Evolutionary conservation across 495 filamentous ascomycete species (phyloP), one percentile per base, ranked within the genome.

Genomic region (Xylaria venustula): DNA sequence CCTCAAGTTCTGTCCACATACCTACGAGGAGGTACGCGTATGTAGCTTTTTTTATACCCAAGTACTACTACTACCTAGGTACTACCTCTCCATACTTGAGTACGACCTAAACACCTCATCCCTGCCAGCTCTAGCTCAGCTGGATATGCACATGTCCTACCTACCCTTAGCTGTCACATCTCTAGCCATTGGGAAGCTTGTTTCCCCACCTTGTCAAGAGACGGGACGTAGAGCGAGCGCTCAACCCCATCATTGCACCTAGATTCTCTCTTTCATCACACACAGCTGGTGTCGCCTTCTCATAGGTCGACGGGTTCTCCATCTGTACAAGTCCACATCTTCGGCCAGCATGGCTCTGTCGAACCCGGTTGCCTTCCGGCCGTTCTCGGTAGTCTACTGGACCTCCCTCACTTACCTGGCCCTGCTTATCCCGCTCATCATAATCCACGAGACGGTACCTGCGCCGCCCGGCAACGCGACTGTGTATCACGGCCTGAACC

Each of bases 381-480:
- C 88, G 32, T 80, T 85, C 64, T 84, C 87, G 15, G 90, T 93
- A 9, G 91, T 88, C 11, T 77, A 92, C 56, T 84, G 90, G 75
- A 86, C 85, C 12, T 83, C 86, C 2, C 64, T 85, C 62, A 79
- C 88, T 40, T 94, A 93, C 67, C 72, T 90, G 49, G 87, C 86
- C 28, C 72, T 93, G 23, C 73, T 89, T 58, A 82, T 87, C 54
- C 84, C 88, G 32, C 76, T 95, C 28, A 74, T 96, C 59, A 75
- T 89, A 60, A 80, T 90, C 59, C 90, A 96, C 69, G 83, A 88
- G 72, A 83, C 85, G 49, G 85, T 93, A 30, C 93, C 93, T 0
- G 61, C 82, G 32, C 83, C 86, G n/a, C 87, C 90, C 1, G 77
- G 64, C n/a, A 81, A 82, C 44, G 78, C 77, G 37, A 75, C 75